These are phyloP conservation scores for Wickerhamiella parazyma DNA, from an alignment of 805 yeast genomes.

Conservation along the genomic window DNA sequence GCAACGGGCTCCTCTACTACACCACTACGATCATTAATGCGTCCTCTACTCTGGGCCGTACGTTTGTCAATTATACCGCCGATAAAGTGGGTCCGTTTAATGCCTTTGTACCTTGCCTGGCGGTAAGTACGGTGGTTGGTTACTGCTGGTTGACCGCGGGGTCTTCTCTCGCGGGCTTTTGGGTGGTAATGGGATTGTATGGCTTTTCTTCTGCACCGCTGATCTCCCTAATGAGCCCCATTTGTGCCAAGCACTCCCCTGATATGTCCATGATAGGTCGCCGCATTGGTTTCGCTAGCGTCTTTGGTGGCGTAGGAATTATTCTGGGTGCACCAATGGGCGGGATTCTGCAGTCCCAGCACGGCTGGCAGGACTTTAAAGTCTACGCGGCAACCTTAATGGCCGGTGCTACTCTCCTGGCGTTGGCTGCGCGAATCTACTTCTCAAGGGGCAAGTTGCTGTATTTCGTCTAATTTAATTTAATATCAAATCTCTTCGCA, in stretches of 20 bases:
- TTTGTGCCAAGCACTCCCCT: constrained; percentile 21
- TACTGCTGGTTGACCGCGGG: constrained; percentile 27
- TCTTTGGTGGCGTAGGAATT: constrained; percentile 38
- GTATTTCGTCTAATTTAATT: background rate
- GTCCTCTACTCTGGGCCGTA: constrained; percentile 36
- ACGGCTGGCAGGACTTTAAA: constrained; percentile 18
- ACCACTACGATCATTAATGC: constrained; percentile 26
- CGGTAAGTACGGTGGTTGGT: constrained; percentile 17
- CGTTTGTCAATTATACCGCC: constrained; percentile 35
- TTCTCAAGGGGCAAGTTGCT: background rate
- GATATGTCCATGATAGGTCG: constrained; percentile 21
- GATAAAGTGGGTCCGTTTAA: constrained; percentile 38
- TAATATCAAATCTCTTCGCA: constrained; percentile 13
- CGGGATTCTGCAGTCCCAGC: constrained; percentile 18
- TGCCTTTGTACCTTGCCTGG: constrained; percentile 23
- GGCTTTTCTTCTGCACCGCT: constrained; percentile 26
- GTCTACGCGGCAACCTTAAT: constrained; percentile 5
- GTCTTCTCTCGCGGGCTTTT: constrained; percentile 20
- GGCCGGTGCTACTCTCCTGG: background rate
- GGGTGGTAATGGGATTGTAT: constrained; percentile 22
- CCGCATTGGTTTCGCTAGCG: constrained; percentile 49
- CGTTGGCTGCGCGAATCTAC: background rate
- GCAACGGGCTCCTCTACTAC: constrained; percentile 17
- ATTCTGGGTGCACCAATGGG: constrained; percentile 24
- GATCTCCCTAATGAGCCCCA: constrained; percentile 24